Evolutionary conservation across 305 asterid species (phyloP).

Genomic region (Lippia alba): DNA sequence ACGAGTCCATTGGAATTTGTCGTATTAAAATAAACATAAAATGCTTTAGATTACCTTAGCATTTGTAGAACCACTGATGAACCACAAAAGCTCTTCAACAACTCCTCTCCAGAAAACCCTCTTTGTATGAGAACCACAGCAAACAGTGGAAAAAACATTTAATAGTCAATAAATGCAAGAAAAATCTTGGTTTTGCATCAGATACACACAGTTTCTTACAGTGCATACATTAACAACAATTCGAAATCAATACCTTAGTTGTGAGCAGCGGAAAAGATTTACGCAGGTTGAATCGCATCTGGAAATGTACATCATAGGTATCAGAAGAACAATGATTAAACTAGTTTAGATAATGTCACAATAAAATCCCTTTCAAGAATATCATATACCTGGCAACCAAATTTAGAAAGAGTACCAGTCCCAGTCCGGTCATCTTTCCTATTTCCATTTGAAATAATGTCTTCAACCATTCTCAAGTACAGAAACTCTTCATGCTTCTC

Average conservation of each 20-base stretch:
- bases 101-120: slow-evolving; percentile 95
- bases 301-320: slow-evolving; percentile 35
- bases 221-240: slow-evolving; percentile 3
- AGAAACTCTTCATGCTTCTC: slow-evolving; percentile 78
- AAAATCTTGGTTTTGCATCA: slow-evolving; percentile 15
- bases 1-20: neutral
- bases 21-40: neutral
- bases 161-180: slow-evolving; percentile 1
- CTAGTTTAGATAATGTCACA: neutral
- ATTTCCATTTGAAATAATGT: slow-evolving; percentile 68
- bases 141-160: slow-evolving; percentile 8
- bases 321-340: slow-evolving; percentile 24
- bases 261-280: slow-evolving; percentile 90
- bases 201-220: neutral
- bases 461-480: slow-evolving; percentile 70
- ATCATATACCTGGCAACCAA: slow-evolving; percentile 88
- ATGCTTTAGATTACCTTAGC: slow-evolving; percentile 65
- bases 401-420: slow-evolving; percentile 90
- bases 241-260: slow-evolving; percentile 63
- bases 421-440: slow-evolving; percentile 78
- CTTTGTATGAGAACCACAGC: slow-evolving; percentile 44
- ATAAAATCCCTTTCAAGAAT: slow-evolving; percentile 9
- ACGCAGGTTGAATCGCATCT: slow-evolving; percentile 84
- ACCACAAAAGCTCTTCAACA: slow-evolving; percentile 98
- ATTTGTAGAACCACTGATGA: slow-evolving; percentile 96